Evolutionary conservation across 2,329 filamentous ascomycete species (phyloP), one percentile per base, ranked within the genome.

Genomic region (Ophiostoma sp.): DNA sequence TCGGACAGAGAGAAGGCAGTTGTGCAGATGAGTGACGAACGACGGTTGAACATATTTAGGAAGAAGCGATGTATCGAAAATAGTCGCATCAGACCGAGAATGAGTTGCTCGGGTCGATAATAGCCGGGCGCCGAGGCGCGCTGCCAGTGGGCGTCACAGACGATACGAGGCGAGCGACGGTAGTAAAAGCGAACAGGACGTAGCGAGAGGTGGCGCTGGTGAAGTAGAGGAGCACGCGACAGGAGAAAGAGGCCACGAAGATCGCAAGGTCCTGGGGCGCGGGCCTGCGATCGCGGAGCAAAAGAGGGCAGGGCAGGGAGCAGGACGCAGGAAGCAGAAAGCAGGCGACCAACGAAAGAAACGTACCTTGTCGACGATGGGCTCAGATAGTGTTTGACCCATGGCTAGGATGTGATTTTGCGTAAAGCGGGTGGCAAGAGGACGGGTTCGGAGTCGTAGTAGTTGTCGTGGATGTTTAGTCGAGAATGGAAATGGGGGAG

Each of bases 321-420:
- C 11, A 44, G 42, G 49, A 27, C n/a, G n/a, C n/a, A 58, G 66
- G 58, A 49, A 18, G 44, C 45, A 14, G 63, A 18, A 16, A 16
- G 36, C 41, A 14, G 44, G 44, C 67, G 12, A 49, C 42, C 65
- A 64, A 72, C 47, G 41, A 36, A 70, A 68, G 65, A 70, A 70
- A 80, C 86, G 79, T 86, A 99, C 95, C 93, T 99, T 99, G 79
- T 98, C 95, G 80, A 97, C 91, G 77, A 99, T 93, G 76, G 95
- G 95, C 85, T 99, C 95, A 77, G 94, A 98, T 78, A 99, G 89
- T 81, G 95, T 99, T 85, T 99, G 95, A 87, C 95, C 95, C 95
- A 99, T 99, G 81, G 78, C 79, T 77, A 77, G 74, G 55, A 72
- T 74, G 71, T 74, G 73, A 72, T 64, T 44, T 38, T 64, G 68